Percentiles rank a stretch among this genome's conserved stretches.
Conservation (phyloP, 257 asterid species). For the Primulina tabacum region DNA sequence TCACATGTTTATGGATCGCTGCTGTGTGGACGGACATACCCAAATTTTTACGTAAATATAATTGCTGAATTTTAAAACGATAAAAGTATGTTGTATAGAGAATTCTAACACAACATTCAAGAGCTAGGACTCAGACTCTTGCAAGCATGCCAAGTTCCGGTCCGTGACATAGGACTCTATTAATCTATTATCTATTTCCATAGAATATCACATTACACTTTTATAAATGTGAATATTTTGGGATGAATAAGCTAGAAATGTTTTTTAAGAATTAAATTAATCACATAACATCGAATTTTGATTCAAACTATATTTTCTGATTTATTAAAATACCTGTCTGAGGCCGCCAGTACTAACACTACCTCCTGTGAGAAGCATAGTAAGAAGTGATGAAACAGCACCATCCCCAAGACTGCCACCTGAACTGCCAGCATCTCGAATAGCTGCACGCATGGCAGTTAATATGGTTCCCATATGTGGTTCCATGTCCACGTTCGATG, state of each 20-base stretch:
- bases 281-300: not conserved
- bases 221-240: not conserved
- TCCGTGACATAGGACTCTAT: too few relatives aligned
- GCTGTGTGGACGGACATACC: not conserved
- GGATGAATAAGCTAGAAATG: not conserved
- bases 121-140: not conserved
- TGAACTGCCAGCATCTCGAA: constrained; percentile 62
- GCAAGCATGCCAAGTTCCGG: too few relatives aligned
- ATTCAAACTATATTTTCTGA: not conserved
- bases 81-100: not conserved
- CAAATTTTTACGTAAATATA: not conserved
- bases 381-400: constrained; percentile 59
- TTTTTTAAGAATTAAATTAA: too few relatives aligned
- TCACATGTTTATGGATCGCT: not conserved
- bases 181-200: too few relatives aligned
- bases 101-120: not conserved
- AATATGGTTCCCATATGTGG: constrained; percentile 78
- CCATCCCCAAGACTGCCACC: constrained; percentile 71
- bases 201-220: not conserved
- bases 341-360: constrained; percentile 57
- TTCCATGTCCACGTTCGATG: constrained; percentile 78
- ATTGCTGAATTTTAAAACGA: not conserved
- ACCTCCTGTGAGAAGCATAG: constrained; percentile 88
- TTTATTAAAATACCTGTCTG: constrained; percentile 52
- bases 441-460: constrained; percentile 77